A percentile compares a stretch with the other conserved stretches of the same genome.
Evolutionary conservation across 108 stramenopile genomes (phyloP).

Genomic region (Fragilaria crotonensis): DNA sequence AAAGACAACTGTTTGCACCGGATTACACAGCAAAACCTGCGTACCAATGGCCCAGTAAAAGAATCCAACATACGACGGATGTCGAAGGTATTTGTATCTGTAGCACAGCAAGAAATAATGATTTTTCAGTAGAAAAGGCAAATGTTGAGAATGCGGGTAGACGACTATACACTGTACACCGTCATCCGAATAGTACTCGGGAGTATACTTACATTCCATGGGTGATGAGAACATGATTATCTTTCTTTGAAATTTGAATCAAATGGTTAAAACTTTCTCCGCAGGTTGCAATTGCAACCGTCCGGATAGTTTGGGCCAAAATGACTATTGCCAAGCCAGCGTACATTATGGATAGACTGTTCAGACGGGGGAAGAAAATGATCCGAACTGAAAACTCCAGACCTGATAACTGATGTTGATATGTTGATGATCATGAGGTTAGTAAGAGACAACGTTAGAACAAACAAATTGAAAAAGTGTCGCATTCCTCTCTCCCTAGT

Average conservation of each 20-base stretch:
- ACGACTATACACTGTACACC: slow-evolving; percentile 3
- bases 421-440: too few relatives aligned
- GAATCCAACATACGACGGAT: slow-evolving; percentile 95
- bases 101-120: background rate
- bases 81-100: slow-evolving; percentile 81
- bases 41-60: slow-evolving; percentile 93
- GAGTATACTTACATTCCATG: slow-evolving; percentile 61
- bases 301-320: slow-evolving; percentile 69
- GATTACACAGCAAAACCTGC: slow-evolving; percentile 83
- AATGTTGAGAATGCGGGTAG: background rate
- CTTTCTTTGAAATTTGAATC: slow-evolving; percentile 77
- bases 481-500: too few relatives aligned
- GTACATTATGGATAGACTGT: slow-evolving; percentile 15
- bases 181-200: background rate
- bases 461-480: too few relatives aligned
- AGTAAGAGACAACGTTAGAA: too few relatives aligned
- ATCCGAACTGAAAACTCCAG: slow-evolving; percentile 78
- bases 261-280: slow-evolving; percentile 93
- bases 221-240: slow-evolving; percentile 85
- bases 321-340: slow-evolving; percentile 63
- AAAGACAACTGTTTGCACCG: slow-evolving; percentile 50
- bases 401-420: slow-evolving; percentile 52
- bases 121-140: background rate
- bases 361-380: slow-evolving; percentile 35
- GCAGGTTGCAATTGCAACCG: slow-evolving; percentile 87